Conservation (phyloP, 2,329 filamentous ascomycete species). For the Arthrobotrys iridis region DNA sequence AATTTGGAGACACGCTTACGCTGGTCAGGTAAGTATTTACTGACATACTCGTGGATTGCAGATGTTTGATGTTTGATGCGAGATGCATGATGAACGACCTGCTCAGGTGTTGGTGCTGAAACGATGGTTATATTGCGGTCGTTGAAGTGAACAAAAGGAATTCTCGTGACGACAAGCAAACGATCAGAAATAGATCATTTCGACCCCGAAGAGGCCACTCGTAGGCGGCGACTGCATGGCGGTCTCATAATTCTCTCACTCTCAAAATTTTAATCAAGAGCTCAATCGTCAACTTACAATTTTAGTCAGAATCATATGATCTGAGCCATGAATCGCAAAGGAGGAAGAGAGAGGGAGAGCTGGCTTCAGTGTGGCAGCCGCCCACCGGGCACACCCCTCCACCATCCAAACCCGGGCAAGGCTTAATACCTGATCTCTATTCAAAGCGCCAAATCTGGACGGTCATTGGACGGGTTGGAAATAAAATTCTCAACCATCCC, state of each 20-base stretch:
- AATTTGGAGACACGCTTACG: not conserved
- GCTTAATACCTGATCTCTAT: constrained; percentile 43
- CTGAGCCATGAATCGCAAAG: constrained; percentile 1
- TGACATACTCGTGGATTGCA: constrained; percentile 2
- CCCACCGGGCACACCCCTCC: constrained; percentile 40
- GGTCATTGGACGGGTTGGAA: constrained; percentile 49
- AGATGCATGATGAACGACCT: not conserved
- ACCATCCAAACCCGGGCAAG: constrained; percentile 46
- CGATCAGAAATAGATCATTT: constrained; percentile 9
- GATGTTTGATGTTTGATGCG: constrained; percentile 10
- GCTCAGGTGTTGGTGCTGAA: constrained; percentile 6
- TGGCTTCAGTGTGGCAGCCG: constrained; percentile 47
- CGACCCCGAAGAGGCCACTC: not conserved
- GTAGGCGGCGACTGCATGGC: not conserved
- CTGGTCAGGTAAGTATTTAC: too few relatives aligned
- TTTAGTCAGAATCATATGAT: constrained; percentile 1
- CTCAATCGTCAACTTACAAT: not conserved
- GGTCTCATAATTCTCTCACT: not conserved
- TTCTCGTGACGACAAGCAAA: constrained; percentile 16
- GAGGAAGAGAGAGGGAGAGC: too few relatives aligned
- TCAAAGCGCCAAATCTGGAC: constrained; percentile 49
- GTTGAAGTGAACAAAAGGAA: constrained; percentile 16
- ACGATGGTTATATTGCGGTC: constrained; percentile 18
- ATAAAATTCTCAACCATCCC: constrained; percentile 51
- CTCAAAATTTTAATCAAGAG: too few relatives aligned